Evolutionary conservation across 257 asterid genomes (phyloP).

Genomic region (Nicotiana undulata): DNA sequence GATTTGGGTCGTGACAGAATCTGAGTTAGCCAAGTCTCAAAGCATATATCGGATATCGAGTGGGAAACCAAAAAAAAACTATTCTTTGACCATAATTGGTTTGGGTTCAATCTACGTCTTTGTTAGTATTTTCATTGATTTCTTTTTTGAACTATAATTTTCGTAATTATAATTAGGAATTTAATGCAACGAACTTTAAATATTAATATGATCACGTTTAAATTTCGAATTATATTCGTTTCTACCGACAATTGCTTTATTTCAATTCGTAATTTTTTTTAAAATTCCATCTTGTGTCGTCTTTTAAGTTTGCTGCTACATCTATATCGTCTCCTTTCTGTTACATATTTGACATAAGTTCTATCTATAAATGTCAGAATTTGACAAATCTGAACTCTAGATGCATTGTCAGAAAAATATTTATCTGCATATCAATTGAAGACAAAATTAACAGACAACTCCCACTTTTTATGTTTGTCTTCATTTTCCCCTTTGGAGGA

Average conservation of each 20-base stretch:
- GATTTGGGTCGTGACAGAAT: no score
- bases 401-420: not conserved
- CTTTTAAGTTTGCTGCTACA: not conserved
- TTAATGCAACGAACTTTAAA: no score
- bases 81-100: not conserved
- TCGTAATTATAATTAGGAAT: no score
- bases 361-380: not conserved
- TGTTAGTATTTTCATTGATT: not conserved
- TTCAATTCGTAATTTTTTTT: not conserved
- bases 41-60: accelerated
- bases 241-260: not conserved
- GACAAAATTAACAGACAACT: not conserved
- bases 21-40: no score
- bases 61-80: no score
- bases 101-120: not conserved
- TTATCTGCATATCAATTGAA: not conserved
- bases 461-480: not conserved
- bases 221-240: no score
- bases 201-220: no score
- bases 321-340: not conserved
- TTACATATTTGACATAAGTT: not conserved
- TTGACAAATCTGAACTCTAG: not conserved
- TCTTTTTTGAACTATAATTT: not conserved
- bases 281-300: not conserved
- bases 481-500: not conserved